These are phyloP conservation scores for Gigaspora rosea DNA, from an alignment of 192 early-diverging fungal species.

Conservation along the genomic window DNA sequence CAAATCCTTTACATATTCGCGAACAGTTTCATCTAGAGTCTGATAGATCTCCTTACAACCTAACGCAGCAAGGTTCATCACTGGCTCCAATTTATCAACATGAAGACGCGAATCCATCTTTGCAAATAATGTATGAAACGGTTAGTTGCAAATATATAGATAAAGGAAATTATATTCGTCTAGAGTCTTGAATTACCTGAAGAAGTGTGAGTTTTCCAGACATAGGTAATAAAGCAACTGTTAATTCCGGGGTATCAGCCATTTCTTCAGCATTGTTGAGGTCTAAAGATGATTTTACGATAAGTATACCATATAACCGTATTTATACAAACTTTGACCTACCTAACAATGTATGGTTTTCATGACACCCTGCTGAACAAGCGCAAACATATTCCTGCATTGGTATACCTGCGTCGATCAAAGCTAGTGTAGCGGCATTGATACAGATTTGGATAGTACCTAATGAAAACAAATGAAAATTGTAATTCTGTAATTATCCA, in stretches of 20 bases:
- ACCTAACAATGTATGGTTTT: slow-evolving; percentile 73
- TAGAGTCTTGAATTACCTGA: slow-evolving; percentile 49
- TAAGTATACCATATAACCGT: not conserved
- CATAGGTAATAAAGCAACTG: slow-evolving; percentile 81
- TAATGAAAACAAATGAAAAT: slow-evolving; percentile 23
- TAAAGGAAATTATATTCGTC: too few relatives aligned
- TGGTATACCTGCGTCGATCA: slow-evolving; percentile 80
- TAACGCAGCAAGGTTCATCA: slow-evolving; percentile 64
- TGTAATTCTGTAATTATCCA: not conserved
- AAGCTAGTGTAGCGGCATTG: slow-evolving; percentile 81
- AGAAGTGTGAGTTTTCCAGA: slow-evolving; percentile 81
- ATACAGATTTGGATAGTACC: slow-evolving; percentile 70
- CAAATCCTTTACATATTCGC: slow-evolving; percentile 51
- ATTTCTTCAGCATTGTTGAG: slow-evolving; percentile 89
- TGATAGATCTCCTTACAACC: slow-evolving; percentile 69
- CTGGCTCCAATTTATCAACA: slow-evolving; percentile 71
- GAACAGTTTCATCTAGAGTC: slow-evolving; percentile 62
- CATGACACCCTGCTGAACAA: slow-evolving; percentile 84
- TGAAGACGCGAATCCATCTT: slow-evolving; percentile 89
- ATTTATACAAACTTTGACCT: not conserved
- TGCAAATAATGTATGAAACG: too few relatives aligned
- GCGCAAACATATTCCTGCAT: slow-evolving; percentile 86
- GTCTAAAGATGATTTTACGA: slow-evolving; percentile 49
- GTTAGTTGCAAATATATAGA: too few relatives aligned
- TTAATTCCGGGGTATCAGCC: slow-evolving; percentile 83